Evolutionary conservation across 352 stramenopile genomes (phyloP), one percentile per base, ranked within the genome.

Genomic region (Globisporangium nagaii): DNA sequence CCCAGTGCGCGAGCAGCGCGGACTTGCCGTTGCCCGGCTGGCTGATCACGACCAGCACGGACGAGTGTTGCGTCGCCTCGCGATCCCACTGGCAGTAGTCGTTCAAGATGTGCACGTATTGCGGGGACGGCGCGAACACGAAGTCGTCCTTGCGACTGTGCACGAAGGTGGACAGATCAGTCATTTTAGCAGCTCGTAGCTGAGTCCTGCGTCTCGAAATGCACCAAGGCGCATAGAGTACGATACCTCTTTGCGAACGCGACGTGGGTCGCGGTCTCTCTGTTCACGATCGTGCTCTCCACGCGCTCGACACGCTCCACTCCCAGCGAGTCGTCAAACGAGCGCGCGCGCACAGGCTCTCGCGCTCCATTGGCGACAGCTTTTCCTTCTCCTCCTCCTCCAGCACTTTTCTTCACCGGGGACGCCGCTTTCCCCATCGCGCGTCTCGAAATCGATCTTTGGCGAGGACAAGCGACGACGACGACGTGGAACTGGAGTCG

Each of bases 1-100:
- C 81, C 79, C 81, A 92, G 51, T 93, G 82, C 0, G 80, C 73
- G 2, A 93, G 66, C 32, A 93, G 53, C n/a, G 84, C 68, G 6
- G 84, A 89, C 53, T 93, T 93, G 20, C 84, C 81, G n/a, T 72
- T 71, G 2, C 79, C 84, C 7, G 83, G 65, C 20, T 79, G 66
- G 9, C 79, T 75, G 41, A 90, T 64, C 5, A 91, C 74, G 0
- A 81, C 80, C 6, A 91, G 52, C 9, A 90, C 40, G 34, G 79
- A 66, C 13, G 74, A 82, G 27, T 59, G n/a, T n/a, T n/a, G 43
- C 28, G 24, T 27, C 13, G 51, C 32, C 20, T 75, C 58, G 28
- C 50, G 56, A 32, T 68, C 61, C 63, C 66, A 73, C 53, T 80
- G 60, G 31, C 83, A 93, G 66, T 90, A 79, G 43, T 88, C 77